Evolutionary conservation across 306 rosid species (phyloP), one percentile per base, ranked within the genome.

Genomic region (Inga oerstediana): DNA sequence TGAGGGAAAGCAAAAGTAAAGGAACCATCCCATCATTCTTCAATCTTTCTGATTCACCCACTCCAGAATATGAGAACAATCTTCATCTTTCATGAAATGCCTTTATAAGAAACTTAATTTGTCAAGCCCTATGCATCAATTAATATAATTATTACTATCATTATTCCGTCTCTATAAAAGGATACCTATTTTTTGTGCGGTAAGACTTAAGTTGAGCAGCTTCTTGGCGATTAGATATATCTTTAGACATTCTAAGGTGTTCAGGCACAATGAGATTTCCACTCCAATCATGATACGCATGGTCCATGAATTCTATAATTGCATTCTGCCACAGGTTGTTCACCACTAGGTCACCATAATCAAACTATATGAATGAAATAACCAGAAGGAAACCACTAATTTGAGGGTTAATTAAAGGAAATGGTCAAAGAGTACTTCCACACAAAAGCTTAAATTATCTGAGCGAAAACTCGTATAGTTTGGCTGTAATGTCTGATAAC

Each of bases 61-160:
- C 69, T 93, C 94, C 81, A 93, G 87, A 88, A 95, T 85, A 76
- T 71, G 87, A 22, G 83, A 88, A 81, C 96, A 95, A 92, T 92
- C 99, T 86, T 91, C 92, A 27, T 90, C 86, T n/a, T 74, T 87
- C 44, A 91, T 84, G 49, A 93, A 93, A 91, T 88, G 90, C 92
- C 96, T 95, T 82, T 83, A 84, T 10, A 82, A 39, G 10, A 74
- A 82, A 84, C 48, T 80, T 48, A 1, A 81, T 32, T 37, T 45
- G 10, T 73, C 77, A 37, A 80, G 67, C 48, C 13, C 62, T 65
- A 67, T 12, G 10, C 76, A 75, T 24, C 71, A 71, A 64, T 58
- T 37, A 85, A 70, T 17, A 62, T 76, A 48, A 80, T 51, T 61
- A 44, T 46, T 24, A 37, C 9, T 4, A 51, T 52, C 64, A 48